phyloP scores from a whole-genome alignment of 139 green algal genomes.

The Micromonas pusilla region DNA sequence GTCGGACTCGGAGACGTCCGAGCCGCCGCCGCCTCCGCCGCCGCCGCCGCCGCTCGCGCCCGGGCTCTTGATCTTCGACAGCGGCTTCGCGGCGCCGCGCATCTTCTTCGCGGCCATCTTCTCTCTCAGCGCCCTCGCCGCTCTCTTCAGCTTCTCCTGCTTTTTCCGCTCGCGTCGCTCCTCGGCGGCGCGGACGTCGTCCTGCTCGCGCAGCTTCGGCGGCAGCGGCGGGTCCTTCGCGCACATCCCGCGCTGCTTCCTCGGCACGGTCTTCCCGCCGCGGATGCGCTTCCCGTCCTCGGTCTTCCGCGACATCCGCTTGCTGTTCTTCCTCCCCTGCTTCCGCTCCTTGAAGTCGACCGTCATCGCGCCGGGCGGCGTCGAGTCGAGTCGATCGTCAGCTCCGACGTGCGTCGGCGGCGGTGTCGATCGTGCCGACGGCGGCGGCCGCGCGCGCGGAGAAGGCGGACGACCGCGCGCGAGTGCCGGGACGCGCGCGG shows the following conservation, averaged over 20 bases:
- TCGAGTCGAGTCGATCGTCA: neutral
- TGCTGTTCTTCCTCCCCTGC: neutral
- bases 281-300: neutral
- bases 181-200: neutral
- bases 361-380: conserved; percentile 4
- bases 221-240: neutral
- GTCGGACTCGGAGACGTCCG: neutral
- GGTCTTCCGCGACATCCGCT: neutral
- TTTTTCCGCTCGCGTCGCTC: neutral
- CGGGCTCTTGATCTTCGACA: neutral
- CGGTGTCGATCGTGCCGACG: neutral
- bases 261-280: neutral
- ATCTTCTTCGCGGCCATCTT: conserved; percentile 9
- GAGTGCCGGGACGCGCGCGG: too few species aligned
- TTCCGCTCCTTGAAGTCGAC: conserved; percentile 18
- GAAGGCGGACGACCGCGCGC: too few species aligned
- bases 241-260: conserved; percentile 6
- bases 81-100: neutral
- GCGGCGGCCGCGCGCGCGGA: too few species aligned
- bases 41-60: neutral
- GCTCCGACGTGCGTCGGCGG: neutral
- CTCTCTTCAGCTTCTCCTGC: neutral
- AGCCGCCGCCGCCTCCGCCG: neutral
- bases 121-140: conserved; percentile 6
- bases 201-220: conserved; percentile 5